Evolutionary conservation across 1,284 basidiomycete genomes (phyloP).

Genomic region (Malassezia furfur): DNA sequence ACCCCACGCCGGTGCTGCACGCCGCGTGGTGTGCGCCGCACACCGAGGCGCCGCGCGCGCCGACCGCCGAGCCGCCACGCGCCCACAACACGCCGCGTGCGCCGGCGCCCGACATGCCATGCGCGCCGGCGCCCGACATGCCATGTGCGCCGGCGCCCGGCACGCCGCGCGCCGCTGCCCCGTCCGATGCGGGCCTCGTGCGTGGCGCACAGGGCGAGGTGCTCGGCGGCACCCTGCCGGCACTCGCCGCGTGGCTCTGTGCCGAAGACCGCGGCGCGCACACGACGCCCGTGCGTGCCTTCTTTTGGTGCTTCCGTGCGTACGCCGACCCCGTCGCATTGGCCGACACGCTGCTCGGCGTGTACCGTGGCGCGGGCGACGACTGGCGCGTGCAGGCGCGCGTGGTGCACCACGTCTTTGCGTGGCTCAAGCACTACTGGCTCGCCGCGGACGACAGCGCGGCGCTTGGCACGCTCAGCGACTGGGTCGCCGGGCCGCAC

Average conservation of each 20-base stretch:
- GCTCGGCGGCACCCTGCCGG: constrained; percentile 77
- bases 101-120: not conserved
- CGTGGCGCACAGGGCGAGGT: constrained; percentile 82
- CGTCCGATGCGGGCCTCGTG: constrained; percentile 52
- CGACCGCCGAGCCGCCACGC: too few species aligned
- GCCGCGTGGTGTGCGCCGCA: too few species aligned
- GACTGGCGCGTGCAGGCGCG: constrained; percentile 61
- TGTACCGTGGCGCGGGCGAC: constrained; percentile 61
- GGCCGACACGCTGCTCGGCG: constrained; percentile 63
- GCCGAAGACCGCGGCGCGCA: constrained; percentile 77
- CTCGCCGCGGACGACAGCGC: constrained; percentile 52
- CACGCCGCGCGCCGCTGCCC: too few species aligned
- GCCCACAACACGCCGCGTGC: too few species aligned
- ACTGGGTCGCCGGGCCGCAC: constrained; percentile 55
- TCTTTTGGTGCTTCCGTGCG: constrained; percentile 91
- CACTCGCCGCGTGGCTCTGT: constrained; percentile 90
- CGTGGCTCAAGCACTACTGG: constrained; percentile 89
- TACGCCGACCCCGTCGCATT: constrained; percentile 73
- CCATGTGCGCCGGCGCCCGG: not conserved
- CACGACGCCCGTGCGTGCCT: constrained; percentile 64
- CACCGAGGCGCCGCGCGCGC: too few species aligned
- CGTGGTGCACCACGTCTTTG: constrained; percentile 81
- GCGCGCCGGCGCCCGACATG: not conserved
- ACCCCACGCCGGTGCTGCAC: constrained; percentile 49
- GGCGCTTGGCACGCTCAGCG: constrained; percentile 55